phyloP scores from a whole-genome alignment of 305 asterid species.

The Ajuga reptans region DNA sequence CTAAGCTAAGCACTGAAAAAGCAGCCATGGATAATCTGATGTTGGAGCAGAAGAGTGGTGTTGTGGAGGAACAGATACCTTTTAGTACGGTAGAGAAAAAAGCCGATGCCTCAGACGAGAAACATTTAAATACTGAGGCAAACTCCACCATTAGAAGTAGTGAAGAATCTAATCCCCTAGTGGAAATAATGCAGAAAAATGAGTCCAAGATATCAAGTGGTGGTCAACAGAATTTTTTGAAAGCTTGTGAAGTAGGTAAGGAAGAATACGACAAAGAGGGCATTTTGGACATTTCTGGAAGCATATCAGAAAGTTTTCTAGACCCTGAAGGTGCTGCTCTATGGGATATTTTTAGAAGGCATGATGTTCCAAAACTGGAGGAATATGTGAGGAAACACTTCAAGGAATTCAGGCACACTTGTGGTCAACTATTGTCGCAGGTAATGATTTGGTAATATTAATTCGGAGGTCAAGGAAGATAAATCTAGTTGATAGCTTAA shows the following conservation, averaged over 20 bases:
- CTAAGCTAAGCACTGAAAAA: slow-evolving; percentile 11
- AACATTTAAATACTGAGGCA: slow-evolving; percentile 7
- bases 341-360: slow-evolving; percentile 90
- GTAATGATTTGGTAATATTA: slow-evolving; percentile 28
- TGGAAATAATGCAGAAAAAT: slow-evolving; percentile 13
- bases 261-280: slow-evolving; percentile 20
- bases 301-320: slow-evolving; percentile 23
- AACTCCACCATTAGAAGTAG: slow-evolving; percentile 6
- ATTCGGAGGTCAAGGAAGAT: not conserved
- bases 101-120: slow-evolving; percentile 3
- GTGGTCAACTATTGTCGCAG: slow-evolving; percentile 52
- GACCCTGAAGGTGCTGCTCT: slow-evolving; percentile 69
- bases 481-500: not conserved
- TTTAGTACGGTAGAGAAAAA: slow-evolving; percentile 1
- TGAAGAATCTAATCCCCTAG: slow-evolving; percentile 16
- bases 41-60: slow-evolving; percentile 14
- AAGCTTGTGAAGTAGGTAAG: slow-evolving; percentile 21
- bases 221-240: slow-evolving; percentile 17
- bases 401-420: slow-evolving; percentile 66
- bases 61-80: not conserved
- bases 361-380: slow-evolving; percentile 67
- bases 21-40: slow-evolving; percentile 8
- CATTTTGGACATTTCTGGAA: slow-evolving; percentile 18
- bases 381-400: slow-evolving; percentile 61
- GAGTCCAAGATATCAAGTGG: slow-evolving; percentile 10